Conservation (phyloP, 345 rosid genomes). For the Arabidopsis arenosa region DNA sequence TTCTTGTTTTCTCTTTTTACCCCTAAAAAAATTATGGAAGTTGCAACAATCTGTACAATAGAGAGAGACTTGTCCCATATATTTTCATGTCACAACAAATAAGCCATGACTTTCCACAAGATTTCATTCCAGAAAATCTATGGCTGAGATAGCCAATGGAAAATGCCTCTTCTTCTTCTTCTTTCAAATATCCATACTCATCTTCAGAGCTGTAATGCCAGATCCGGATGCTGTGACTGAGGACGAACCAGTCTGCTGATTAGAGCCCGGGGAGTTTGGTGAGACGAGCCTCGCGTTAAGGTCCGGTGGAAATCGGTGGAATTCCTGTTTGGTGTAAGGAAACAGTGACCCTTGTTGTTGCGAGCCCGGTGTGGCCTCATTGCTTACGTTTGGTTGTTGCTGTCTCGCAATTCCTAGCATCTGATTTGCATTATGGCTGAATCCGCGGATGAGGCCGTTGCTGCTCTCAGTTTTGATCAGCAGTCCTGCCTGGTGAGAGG, state of each 20-base stretch:
- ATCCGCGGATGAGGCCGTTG: constrained; percentile 35
- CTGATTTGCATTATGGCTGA: constrained; percentile 33
- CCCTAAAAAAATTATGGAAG: constrained; percentile 41
- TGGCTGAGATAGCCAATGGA: constrained; percentile 43
- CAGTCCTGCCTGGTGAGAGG: constrained; percentile 47
- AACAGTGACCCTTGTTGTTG: constrained; percentile 42
- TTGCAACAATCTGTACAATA: constrained; percentile 47
- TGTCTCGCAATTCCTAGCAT: constrained; percentile 45
- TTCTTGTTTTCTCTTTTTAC: not conserved
- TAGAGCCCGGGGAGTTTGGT: constrained; percentile 70
- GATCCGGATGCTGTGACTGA: constrained; percentile 82
- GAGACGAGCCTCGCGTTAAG: constrained; percentile 65
- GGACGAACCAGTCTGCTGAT: constrained; percentile 64
- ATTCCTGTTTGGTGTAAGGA: constrained; percentile 51
- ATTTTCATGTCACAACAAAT: constrained; percentile 39
- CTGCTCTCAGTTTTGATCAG: constrained; percentile 33
- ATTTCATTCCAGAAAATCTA: constrained; percentile 36
- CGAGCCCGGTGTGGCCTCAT: constrained; percentile 15
- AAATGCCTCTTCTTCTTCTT: constrained; percentile 26
- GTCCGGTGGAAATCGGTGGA: constrained; percentile 60
- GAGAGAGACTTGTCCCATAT: constrained; percentile 43
- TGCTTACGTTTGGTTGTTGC: constrained; percentile 31
- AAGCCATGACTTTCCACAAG: constrained; percentile 38
- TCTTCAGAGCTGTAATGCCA: constrained; percentile 88
- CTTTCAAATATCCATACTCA: constrained; percentile 40